Conservation (phyloP, 768 basidiomycete species). For the Vararia minispora region DNA sequence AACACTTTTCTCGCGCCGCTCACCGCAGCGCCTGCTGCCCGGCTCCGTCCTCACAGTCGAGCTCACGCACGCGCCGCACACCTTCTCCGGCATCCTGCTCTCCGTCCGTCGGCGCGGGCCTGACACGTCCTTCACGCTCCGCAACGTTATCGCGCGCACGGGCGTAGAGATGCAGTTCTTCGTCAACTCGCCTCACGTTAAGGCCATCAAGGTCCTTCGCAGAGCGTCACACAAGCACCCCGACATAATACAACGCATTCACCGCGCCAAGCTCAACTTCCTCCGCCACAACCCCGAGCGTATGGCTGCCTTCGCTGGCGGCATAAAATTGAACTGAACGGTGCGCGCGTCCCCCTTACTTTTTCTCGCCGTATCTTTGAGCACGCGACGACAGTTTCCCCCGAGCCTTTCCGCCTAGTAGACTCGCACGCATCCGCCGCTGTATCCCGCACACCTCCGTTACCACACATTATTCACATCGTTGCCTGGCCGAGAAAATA, state of each 20-base stretch:
- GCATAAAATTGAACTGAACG: no score
- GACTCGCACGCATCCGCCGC: no score
- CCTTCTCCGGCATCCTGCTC: conserved; percentile 85
- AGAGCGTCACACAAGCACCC: conserved; percentile 2
- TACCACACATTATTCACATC: no score
- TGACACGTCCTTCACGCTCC: conserved; percentile 79
- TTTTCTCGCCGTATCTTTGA: no score
- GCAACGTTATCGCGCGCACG: conserved; percentile 84
- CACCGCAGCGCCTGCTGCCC: conserved; percentile 56
- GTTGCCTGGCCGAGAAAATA: no score
- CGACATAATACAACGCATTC: conserved; percentile 36
- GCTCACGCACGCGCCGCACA: conserved; percentile 64
- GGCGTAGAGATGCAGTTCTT: conserved; percentile 93
- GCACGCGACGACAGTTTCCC: no score
- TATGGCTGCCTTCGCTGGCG: conserved; percentile 75
- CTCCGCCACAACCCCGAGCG: conserved; percentile 74
- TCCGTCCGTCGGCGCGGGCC: conserved; percentile 72
- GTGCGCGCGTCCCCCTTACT: no score
- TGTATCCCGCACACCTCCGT: no score
- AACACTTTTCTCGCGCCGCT: conserved; percentile 61
- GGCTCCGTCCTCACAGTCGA: conserved; percentile 83
- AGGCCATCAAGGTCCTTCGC: conserved; percentile 68
- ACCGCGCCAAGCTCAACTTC: conserved; percentile 76
- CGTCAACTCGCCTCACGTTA: conserved; percentile 75
- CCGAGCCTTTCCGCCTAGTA: no score